Evolutionary conservation across 495 filamentous ascomycete genomes (phyloP).

Genomic region (Podospora fimiseda): DNA sequence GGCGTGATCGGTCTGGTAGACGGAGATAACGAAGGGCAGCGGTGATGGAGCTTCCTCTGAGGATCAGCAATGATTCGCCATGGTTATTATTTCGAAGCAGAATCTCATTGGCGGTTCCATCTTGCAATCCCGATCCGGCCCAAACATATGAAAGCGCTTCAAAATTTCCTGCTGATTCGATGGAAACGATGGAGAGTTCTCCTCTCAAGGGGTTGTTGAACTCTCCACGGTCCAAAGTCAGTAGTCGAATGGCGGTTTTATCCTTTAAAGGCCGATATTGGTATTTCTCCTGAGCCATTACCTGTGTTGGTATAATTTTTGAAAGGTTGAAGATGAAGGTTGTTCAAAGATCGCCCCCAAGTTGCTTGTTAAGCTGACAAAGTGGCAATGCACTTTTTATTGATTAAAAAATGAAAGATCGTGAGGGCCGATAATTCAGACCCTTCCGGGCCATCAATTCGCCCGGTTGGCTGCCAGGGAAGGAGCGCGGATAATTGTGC

Average conservation of each 20-base stretch:
- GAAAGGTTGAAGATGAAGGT: neutral
- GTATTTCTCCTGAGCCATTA: neutral
- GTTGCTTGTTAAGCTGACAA: neutral
- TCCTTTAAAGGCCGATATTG: neutral
- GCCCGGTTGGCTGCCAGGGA: no score
- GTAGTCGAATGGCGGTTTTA: neutral
- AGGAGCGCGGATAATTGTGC: no score
- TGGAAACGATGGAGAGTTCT: neutral
- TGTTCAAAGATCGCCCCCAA: neutral
- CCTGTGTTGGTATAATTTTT: no score
- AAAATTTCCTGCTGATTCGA: neutral
- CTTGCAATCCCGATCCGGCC: neutral
- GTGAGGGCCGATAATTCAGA: no score
- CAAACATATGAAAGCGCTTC: neutral
- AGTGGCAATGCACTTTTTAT: no score
- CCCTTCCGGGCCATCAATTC: neutral
- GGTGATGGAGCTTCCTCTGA: neutral
- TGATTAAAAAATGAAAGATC: neutral
- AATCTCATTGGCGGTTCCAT: neutral
- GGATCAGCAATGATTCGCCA: neutral
- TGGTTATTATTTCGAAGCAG: neutral
- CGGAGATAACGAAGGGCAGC: neutral
- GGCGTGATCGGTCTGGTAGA: neutral
- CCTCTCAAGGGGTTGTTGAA: neutral
- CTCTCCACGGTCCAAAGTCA: neutral